Base-by-base conservation (phyloP, 148 eudicot species). In the Chenopodium quinoa region DNA sequence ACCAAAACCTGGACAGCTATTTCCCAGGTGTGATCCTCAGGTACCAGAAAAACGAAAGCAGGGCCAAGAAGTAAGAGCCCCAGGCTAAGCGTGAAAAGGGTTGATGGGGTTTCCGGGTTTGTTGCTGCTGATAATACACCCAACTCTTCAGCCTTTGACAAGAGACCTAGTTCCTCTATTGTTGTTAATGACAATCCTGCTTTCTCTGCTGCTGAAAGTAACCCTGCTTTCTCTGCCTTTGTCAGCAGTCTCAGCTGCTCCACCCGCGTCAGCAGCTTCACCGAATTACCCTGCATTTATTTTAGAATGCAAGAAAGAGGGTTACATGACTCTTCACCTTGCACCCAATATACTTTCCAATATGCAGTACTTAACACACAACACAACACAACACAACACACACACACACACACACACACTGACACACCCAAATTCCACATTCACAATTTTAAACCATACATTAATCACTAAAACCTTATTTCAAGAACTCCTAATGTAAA, bases 41-140 rank as follows among this genome's bases (percentile, higher is more conserved):
- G 99, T 29, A 96, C 95, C 73, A 93, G 44, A 66, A 80, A 92
- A 4, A 85, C 99, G 64, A 83, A 92, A 19, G 78, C 85, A 19
- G 99, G 99, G 0, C 98, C 99, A 22, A 88, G 68, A 23, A 84
- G 78, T 50, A 93, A 84, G 81, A 96, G 78, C 0, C 10, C 86
- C 20, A 96, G 46, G 94, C 97, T 92, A 50, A 96, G 82, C 74
- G 80, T 92, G 14, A 89, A 82, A 2, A 96, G 90, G 19, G 90
- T 76, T 3, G 95, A 79, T 22, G 99, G 91, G 9, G 97, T 95
- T 29, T 81, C 86, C 0, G 97, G 97, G 79, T 95, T 88, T 6
- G 99, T 90, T 0, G 97, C 97, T 7, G 99, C 97, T 31, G 99
- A 95, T 58, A 95, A 88, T 14, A 93, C 87, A 19, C 99, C 97